These are phyloP conservation scores for Prinsepia uniflora DNA, from an alignment of 306 rosid genomes.

Conservation along the genomic window DNA sequence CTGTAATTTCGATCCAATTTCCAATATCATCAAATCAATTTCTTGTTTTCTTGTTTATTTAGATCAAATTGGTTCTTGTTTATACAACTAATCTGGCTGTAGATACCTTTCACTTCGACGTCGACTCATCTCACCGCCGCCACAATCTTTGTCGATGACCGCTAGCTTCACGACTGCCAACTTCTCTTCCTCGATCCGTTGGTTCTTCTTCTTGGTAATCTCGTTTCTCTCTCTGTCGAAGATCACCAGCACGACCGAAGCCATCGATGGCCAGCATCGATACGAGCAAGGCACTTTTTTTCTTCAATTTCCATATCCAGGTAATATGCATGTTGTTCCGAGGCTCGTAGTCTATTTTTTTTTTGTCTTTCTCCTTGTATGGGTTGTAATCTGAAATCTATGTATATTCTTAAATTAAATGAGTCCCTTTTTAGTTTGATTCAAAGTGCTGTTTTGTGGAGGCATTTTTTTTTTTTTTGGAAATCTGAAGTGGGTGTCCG, in stretches of 20 bases:
- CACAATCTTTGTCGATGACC: no score
- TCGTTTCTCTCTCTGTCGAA: no score
- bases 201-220: no score
- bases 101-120: no score
- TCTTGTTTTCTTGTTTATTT: not conserved
- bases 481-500: conserved; percentile 46
- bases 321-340: conserved; percentile 31
- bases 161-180: no score
- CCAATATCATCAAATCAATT: no score
- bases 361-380: conserved; percentile 18
- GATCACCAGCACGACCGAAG: conserved; percentile 31
- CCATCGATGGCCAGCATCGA: conserved; percentile 35
- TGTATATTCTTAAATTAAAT: conserved; percentile 20
- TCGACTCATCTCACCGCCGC: no score
- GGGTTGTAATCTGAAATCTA: conserved; percentile 5
- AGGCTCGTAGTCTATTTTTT: conserved; percentile 30
- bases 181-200: no score
- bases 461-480: conserved; percentile 29
- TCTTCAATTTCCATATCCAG: conserved; percentile 41
- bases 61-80: not conserved
- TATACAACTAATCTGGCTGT: no score
- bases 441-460: conserved; percentile 30
- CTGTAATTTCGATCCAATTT: no score
- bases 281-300: conserved; percentile 35
- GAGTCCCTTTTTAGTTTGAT: conserved; percentile 20